phyloP scores from a whole-genome alignment of 768 basidiomycete species.

The Rhizopogon roseolus region DNA sequence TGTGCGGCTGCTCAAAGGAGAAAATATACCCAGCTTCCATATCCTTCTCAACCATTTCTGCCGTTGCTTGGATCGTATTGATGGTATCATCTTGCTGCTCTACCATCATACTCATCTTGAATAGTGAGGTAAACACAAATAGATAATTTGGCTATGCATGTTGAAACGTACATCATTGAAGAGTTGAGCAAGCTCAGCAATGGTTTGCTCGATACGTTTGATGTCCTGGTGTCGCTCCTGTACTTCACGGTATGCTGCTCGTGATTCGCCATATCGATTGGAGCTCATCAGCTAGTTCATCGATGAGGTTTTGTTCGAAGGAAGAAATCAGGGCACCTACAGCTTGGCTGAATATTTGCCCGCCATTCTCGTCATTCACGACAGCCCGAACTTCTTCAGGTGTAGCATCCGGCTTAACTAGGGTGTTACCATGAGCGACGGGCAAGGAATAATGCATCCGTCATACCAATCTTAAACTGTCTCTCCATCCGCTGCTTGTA shows the following conservation, averaged over 20 bases:
- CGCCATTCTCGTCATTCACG: conserved; percentile 77
- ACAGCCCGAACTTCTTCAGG: conserved; percentile 84
- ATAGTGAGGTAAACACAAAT: conserved; percentile 1
- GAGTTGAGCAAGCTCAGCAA: conserved; percentile 89
- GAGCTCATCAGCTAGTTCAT: conserved; percentile 74
- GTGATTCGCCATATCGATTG: conserved; percentile 85
- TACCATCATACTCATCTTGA: conserved; percentile 88
- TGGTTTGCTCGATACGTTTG: conserved; percentile 89
- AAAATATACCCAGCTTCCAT: conserved; percentile 72
- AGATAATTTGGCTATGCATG: not conserved
- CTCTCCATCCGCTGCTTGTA: conserved; percentile 81
- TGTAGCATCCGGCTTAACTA: conserved; percentile 91
- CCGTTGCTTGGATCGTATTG: conserved; percentile 75
- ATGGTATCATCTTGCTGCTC: conserved; percentile 93
- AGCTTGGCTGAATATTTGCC: conserved; percentile 89
- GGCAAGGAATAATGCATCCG: not conserved
- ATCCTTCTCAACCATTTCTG: conserved; percentile 72
- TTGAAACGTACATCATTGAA: conserved; percentile 79
- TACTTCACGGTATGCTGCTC: conserved; percentile 92
- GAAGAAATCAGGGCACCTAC: conserved; percentile 32
- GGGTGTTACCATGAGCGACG: not conserved
- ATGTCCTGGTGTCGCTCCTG: conserved; percentile 96
- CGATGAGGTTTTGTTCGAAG: not conserved
- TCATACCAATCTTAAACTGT: conserved; percentile 80
- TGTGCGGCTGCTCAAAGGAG: not conserved